phyloP scores from a whole-genome alignment of 169 alveolate species.

The Eimeria maxima region DNA sequence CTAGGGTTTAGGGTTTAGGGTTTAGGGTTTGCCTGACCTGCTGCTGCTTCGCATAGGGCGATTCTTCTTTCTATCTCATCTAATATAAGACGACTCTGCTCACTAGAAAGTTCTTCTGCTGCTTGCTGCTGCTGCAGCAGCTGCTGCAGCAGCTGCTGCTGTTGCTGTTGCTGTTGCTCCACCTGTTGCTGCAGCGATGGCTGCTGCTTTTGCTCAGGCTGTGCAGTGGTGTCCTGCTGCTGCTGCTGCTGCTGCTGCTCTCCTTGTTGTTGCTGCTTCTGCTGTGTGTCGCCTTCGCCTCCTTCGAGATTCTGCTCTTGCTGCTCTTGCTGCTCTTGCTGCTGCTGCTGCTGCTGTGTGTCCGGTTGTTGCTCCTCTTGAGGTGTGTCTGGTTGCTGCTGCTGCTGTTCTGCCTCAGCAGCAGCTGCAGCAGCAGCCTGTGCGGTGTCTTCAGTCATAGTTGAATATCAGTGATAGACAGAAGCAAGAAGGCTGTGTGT shows the following conservation, averaged over 20 bases:
- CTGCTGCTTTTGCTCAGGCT: neutral
- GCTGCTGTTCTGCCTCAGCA: conserved; percentile 23
- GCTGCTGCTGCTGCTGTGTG: neutral
- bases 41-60: neutral
- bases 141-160: neutral
- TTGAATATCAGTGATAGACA: neutral
- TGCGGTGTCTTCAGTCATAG: neutral
- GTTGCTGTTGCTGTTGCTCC: conserved; percentile 19
- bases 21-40: neutral
- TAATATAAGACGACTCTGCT: neutral
- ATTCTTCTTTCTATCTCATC: conserved; percentile 25
- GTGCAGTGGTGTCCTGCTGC: too few species aligned
- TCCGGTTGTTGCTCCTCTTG: neutral
- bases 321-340: neutral
- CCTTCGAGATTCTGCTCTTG: neutral
- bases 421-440: neutral
- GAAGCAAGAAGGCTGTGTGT: neutral
- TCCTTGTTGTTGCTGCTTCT: too few species aligned
- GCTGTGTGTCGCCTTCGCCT: neutral
- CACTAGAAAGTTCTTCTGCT: neutral
- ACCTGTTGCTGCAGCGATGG: neutral
- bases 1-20: conserved; percentile 11
- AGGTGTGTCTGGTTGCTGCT: too few species aligned
- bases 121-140: conserved; percentile 30
- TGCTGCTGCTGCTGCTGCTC: too few species aligned